Percentiles rank a stretch among this genome's conserved stretches.
phyloP scores from a whole-genome alignment of 306 rosid species.

The Cicer yamashitae region DNA sequence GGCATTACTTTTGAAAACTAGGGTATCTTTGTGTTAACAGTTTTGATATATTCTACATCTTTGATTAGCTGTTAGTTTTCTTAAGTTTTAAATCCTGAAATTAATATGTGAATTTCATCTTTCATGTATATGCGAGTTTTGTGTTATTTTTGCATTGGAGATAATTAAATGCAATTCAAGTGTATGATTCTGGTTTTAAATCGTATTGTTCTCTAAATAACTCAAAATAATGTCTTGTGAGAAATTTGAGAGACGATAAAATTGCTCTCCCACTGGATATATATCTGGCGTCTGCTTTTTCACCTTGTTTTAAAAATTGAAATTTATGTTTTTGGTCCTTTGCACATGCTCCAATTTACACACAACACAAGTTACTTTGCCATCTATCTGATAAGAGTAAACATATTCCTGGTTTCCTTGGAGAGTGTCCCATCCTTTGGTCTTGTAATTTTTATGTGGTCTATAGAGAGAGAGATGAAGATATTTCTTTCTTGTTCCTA shows the following conservation, averaged over 20 bases:
- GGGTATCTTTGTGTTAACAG: not conserved
- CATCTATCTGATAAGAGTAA: slow-evolving; percentile 24
- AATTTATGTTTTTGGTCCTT: slow-evolving; percentile 7
- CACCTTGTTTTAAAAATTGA: slow-evolving; percentile 29
- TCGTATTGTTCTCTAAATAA: slow-evolving; percentile 32
- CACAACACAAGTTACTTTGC: slow-evolving; percentile 22
- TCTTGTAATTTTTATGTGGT: not conserved
- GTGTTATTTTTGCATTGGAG: slow-evolving; percentile 10
- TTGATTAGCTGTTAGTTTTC: slow-evolving; percentile 29
- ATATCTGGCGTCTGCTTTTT: slow-evolving; percentile 29
- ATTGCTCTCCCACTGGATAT: slow-evolving; percentile 2
- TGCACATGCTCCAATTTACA: slow-evolving; percentile 17
- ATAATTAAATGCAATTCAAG: slow-evolving; percentile 27
- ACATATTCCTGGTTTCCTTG: slow-evolving; percentile 29
- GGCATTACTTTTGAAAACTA: slow-evolving; percentile 18
- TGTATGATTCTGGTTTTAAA: slow-evolving; percentile 34
- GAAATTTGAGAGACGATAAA: slow-evolving; percentile 22
- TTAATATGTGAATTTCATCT: not conserved
- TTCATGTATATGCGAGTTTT: not conserved
- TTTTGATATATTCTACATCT: slow-evolving; percentile 16
- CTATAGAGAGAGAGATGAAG: not conserved
- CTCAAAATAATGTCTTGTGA: slow-evolving; percentile 18
- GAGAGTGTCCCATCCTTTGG: slow-evolving; percentile 11
- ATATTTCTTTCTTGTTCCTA: slow-evolving; percentile 32
- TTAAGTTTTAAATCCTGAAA: slow-evolving; percentile 29